Base-by-base conservation (phyloP, 2,329 filamentous ascomycete genomes). In the Talaromyces sp. region DNA sequence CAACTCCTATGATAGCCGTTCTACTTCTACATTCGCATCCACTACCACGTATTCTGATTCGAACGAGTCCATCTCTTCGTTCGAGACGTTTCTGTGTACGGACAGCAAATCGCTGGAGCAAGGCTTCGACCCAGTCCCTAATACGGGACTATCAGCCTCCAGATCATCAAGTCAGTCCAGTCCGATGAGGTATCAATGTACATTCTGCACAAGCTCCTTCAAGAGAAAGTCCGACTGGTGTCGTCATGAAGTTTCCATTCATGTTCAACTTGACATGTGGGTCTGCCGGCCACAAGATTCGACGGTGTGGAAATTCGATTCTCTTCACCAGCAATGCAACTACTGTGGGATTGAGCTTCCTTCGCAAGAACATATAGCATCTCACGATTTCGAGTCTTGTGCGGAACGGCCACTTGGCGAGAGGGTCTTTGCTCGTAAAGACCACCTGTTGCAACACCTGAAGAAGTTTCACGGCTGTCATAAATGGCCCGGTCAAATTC, bases 381-480 rank as follows among this genome's bases (percentile, higher is more conserved):
- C 77, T 5, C 85, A 87, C 72, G 83, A 85, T 61, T 84, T 86
- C 68, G 71, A 75, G n/a, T 75, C 79, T 17, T 87, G 85, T 69
- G 81, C 82, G 47, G 78, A 80, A 45, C 85, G 84, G 47, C 79
- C 82, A 8, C 72, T 81, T 0, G 77, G 58, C 77, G 83, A 53
- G 53, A 80, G 86, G 8, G 86, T 84, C 0, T 87, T 87, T 71
- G 84, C 82, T 67, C 78, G 85, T 10, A 86, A 86, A 71, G 85
- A 87, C 67, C 83, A 87, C 69, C 74, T 87, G 1, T 79, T 83
- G 67, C 85, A 87, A 68, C 85, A 87, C 72, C 71, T 86, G 25
- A 80, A 83, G 72, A 86, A 70, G 80, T 86, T 80, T 80, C 86
- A 76, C 65, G 77, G 77, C 36, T 85, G 83, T 68, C 83, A 81